A percentile compares a stretch with the other conserved stretches of the same genome.
phyloP scores from a whole-genome alignment of 2,329 filamentous ascomycete genomes.

The Claviceps fusiformis region DNA sequence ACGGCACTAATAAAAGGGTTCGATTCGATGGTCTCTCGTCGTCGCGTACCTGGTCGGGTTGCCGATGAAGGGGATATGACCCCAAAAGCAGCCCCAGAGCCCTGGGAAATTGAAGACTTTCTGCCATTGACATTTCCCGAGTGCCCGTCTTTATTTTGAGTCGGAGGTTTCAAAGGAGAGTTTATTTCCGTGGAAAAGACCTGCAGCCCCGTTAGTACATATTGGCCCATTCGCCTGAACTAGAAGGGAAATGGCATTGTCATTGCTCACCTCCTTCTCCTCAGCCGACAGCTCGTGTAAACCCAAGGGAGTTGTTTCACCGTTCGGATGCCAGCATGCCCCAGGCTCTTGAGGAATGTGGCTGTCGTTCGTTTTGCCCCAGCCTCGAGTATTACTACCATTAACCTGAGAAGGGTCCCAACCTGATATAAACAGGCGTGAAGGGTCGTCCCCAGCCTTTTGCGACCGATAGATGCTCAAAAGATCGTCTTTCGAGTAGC shows the following conservation, averaged over 20 bases:
- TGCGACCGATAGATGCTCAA: slow-evolving; percentile 53
- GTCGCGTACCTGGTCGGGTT: slow-evolving; percentile 60
- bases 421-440: slow-evolving; percentile 55
- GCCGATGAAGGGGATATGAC: slow-evolving; percentile 59
- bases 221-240: not conserved
- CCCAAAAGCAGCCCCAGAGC: slow-evolving; percentile 49
- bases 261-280: slow-evolving; percentile 41
- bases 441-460: slow-evolving; percentile 38
- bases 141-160: slow-evolving; percentile 55
- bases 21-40: slow-evolving; percentile 66
- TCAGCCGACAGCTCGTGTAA: slow-evolving; percentile 54
- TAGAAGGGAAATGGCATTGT: not conserved
- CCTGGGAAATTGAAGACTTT: slow-evolving; percentile 72
- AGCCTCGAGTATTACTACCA: slow-evolving; percentile 47
- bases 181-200: slow-evolving; percentile 80
- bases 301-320: slow-evolving; percentile 56
- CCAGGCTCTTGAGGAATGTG: slow-evolving; percentile 71
- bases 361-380: slow-evolving; percentile 66
- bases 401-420: slow-evolving; percentile 70
- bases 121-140: slow-evolving; percentile 51
- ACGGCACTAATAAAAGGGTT: slow-evolving; percentile 42
- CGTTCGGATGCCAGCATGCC: slow-evolving; percentile 75
- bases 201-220: slow-evolving; percentile 26
- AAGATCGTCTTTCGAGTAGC: slow-evolving; percentile 70
- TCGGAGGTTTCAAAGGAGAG: slow-evolving; percentile 77